A percentile compares a stretch with the other conserved stretches of the same genome.
These are phyloP conservation scores for Candida ipomoeae DNA, from an alignment of 805 yeast genomes.

Conservation along the genomic window DNA sequence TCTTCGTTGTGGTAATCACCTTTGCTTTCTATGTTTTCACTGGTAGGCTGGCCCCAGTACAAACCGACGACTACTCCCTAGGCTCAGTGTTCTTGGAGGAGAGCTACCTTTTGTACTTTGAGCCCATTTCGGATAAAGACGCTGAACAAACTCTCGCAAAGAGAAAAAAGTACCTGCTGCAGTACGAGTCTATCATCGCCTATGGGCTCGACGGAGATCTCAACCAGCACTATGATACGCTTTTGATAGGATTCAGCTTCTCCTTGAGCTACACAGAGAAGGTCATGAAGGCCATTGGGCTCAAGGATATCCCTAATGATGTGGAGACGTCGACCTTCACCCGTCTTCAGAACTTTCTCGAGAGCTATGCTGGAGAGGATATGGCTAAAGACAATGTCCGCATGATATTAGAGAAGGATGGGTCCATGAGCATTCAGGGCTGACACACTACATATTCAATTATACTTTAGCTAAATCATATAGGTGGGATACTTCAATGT, in stretches of 20 bases:
- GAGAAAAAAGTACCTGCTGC: not conserved
- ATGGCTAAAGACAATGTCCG: constrained; percentile 7
- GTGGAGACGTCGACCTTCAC: constrained; percentile 4
- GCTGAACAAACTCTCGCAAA: not conserved
- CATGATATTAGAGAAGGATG: constrained; percentile 14
- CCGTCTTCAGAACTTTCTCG: constrained; percentile 7
- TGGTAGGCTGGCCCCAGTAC: constrained; percentile 2
- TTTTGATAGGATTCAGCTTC: constrained; percentile 11
- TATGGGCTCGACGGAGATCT: constrained; percentile 7
- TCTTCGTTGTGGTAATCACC: constrained; percentile 1
- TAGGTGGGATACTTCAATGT: no score
- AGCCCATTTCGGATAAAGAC: not conserved
- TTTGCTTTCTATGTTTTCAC: not conserved
- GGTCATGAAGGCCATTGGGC: constrained; percentile 9
- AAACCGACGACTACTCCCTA: not conserved
- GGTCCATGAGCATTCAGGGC: constrained; percentile 4
- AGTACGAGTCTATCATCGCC: constrained; percentile 3
- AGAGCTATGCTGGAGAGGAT: constrained; percentile 5
- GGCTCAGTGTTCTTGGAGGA: constrained; percentile 2
- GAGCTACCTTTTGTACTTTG: not conserved
- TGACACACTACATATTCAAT: not conserved
- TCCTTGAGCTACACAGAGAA: constrained; percentile 6
- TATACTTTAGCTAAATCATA: no score
- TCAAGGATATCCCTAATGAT: not conserved
- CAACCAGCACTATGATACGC: constrained; percentile 11